Evolutionary conservation across 257 asterid species (phyloP).

Genomic region (Oldenlandia corymbosa): DNA sequence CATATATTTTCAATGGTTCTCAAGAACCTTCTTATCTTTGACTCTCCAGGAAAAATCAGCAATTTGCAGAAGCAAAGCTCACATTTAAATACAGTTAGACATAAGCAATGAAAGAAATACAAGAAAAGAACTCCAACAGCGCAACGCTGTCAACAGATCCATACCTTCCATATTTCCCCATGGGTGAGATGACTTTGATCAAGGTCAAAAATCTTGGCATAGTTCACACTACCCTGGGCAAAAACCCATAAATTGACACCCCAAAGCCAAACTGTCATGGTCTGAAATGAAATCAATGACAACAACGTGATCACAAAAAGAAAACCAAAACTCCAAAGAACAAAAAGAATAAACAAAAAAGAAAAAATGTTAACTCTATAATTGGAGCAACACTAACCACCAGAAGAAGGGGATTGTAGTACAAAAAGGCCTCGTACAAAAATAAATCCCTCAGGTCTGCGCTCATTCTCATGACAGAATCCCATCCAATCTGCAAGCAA

Average conservation of each 20-base stretch:
- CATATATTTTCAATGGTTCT: no score
- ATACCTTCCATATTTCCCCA: constrained; percentile 95
- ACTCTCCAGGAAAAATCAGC: background rate
- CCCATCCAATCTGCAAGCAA: constrained; percentile 85
- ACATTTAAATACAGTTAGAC: background rate
- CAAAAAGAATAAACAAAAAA: no score
- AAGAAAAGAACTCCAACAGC: background rate
- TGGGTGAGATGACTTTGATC: constrained; percentile 92
- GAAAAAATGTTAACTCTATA: constrained; percentile 1
- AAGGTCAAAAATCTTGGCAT: constrained; percentile 83
- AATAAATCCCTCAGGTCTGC: constrained; percentile 83
- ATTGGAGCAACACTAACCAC: constrained; percentile 63
- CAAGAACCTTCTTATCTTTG: background rate
- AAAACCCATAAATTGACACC: constrained; percentile 93
- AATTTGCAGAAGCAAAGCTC: background rate
- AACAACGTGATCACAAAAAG: constrained; percentile 9
- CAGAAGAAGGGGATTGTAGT: constrained; percentile 94
- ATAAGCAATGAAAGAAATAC: background rate
- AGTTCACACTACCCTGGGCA: constrained; percentile 64
- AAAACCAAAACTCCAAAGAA: constrained; percentile 7
- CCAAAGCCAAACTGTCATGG: constrained; percentile 98
- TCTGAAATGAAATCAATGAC: constrained; percentile 48
- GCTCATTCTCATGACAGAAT: constrained; percentile 99
- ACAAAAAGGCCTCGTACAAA: constrained; percentile 94
- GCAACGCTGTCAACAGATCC: background rate